These are phyloP conservation scores for Agaricus subrufescens DNA, from an alignment of 768 basidiomycete species.

Conservation along the genomic window DNA sequence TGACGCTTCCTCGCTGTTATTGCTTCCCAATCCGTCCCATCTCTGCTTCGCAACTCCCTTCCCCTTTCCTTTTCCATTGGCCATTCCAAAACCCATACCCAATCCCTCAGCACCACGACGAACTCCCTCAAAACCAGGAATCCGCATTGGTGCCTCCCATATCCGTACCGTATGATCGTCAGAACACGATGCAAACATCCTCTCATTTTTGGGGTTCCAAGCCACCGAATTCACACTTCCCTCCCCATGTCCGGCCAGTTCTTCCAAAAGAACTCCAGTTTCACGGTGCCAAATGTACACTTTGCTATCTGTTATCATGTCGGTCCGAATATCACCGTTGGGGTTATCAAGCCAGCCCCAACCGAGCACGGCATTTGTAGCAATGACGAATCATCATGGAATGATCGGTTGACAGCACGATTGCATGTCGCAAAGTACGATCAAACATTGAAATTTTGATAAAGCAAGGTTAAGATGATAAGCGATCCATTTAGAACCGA, in stretches of 20 bases:
- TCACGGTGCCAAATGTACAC: slow-evolving; percentile 96
- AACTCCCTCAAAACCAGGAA: not conserved
- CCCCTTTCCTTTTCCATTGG: slow-evolving; percentile 1
- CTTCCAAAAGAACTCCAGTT: slow-evolving; percentile 77
- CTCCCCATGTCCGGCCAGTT: slow-evolving; percentile 80
- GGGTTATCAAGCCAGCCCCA: slow-evolving; percentile 1
- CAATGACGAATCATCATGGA: not conserved
- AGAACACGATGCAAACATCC: slow-evolving; percentile 95
- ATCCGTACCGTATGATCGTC: slow-evolving; percentile 90
- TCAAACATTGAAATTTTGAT: not conserved
- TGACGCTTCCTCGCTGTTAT: not conserved
- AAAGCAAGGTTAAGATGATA: not conserved
- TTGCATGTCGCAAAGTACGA: not conserved
- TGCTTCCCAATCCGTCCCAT: not conserved
- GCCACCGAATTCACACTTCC: slow-evolving; percentile 95
- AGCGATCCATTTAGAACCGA: slow-evolving; percentile 11
- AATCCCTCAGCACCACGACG: not conserved
- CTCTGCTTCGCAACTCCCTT: not conserved
- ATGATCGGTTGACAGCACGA: not conserved
- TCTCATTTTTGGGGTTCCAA: slow-evolving; percentile 87
- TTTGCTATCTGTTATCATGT: slow-evolving; percentile 62
- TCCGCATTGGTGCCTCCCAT: slow-evolving; percentile 59
- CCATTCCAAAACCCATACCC: slow-evolving; percentile 1
- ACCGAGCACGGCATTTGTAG: slow-evolving; percentile 1
- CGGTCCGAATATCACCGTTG: not conserved